Percentiles rank a stretch among this genome's conserved stretches.
Evolutionary conservation across 805 yeast genomes (phyloP).

Genomic region (Barnettozyma siamensis): DNA sequence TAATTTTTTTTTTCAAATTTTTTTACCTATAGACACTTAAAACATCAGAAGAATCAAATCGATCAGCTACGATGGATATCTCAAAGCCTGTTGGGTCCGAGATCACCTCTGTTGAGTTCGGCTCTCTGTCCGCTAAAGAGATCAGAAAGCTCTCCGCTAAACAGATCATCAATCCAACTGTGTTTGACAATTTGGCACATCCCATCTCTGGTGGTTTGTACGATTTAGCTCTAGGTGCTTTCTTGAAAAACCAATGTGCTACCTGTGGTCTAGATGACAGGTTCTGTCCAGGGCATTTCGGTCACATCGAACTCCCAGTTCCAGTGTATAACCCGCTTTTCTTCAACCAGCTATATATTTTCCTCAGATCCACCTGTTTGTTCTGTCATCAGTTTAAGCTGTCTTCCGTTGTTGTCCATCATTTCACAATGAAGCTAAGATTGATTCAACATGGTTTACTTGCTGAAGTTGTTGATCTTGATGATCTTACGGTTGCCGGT

Average conservation of each 20-base stretch:
- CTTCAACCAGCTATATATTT: conserved; percentile 83
- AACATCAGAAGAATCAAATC: background rate
- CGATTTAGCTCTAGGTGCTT: conserved; percentile 94
- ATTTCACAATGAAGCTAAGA: conserved; percentile 68
- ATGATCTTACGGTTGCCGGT: conserved; percentile 42
- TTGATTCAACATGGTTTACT: conserved; percentile 86
- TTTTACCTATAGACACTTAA: background rate
- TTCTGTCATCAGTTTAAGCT: conserved; percentile 86
- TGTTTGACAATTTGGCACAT: conserved; percentile 94
- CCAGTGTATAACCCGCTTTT: conserved; percentile 95
- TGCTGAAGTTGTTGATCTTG: conserved; percentile 70
- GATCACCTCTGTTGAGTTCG: conserved; percentile 87
- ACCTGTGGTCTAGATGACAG: conserved; percentile 95
- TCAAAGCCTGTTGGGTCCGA: conserved; percentile 95
- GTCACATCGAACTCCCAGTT: conserved; percentile 94
- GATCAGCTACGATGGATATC: conserved; percentile 68
- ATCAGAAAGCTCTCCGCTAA: conserved; percentile 85
- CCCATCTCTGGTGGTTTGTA: conserved; percentile 92
- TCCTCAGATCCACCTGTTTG: conserved; percentile 78
- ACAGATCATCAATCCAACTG: conserved; percentile 92
- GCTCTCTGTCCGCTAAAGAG: conserved; percentile 75
- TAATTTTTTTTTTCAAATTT: conserved; percentile 5
- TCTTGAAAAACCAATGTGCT: conserved; percentile 75
- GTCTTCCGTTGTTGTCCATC: conserved; percentile 62
- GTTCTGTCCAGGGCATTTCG: conserved; percentile 97